Evolutionary conservation across 768 basidiomycete species (phyloP), one percentile per base, ranked within the genome.

Genomic region (Trametopsis cervina): DNA sequence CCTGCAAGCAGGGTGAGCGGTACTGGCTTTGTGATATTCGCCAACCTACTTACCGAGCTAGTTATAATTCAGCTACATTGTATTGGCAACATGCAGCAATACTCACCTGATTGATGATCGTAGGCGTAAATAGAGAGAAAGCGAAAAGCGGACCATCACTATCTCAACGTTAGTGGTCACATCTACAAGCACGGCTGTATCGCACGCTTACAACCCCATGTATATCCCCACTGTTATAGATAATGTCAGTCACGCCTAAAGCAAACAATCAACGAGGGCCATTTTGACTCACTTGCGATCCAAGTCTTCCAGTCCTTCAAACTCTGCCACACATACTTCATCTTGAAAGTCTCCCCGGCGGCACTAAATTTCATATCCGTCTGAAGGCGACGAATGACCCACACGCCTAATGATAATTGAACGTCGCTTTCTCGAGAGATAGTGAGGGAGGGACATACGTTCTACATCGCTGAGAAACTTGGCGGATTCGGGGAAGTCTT

Each of bases 401-500:
- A 80, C 2, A 74, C 74, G 5, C 80, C 81, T 83, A 46, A 9
- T 4, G 4, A 25, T n/a, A 21, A 21, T 1, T 12, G 3, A 25
- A 25, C n/a, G n/a, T n/a, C n/a, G n/a, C n/a, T n/a, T n/a, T n/a
- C n/a, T n/a, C n/a, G n/a, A n/a, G n/a, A n/a, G n/a, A n/a, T n/a
- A n/a, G n/a, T n/a, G n/a, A n/a, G n/a, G 29, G 36, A 6, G 26
- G 17, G n/a, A 42, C 69, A 41, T 60, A 75, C 81, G 72, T 60
- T 89, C 88, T 25, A 71, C 61, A 26, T 79, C 74, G 5, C 71
- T 77, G 33, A 90, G 66, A 63, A 89, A 90, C 50, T 71, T 80
- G 1, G 86, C 83, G 0, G 73, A 79, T 46, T 86, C 83, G 1
- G 88, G 85, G 60, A 89, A 89, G 62, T 89, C 86, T 56, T 83